Evolutionary conservation across 345 rosid species (phyloP).

Genomic region (Eucalyptus brandiana): DNA sequence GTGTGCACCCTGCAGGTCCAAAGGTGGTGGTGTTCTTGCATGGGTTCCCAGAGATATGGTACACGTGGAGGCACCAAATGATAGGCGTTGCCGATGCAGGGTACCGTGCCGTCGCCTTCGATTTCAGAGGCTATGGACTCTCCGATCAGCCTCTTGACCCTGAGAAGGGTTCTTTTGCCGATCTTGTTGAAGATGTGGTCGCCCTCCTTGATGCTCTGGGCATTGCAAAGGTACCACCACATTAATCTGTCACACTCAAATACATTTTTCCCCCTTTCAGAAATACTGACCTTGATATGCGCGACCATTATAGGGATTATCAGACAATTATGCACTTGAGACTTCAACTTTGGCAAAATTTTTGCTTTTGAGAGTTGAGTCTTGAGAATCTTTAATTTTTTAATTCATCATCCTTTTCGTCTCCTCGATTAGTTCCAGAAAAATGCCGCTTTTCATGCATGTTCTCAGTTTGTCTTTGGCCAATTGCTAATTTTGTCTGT

Average conservation of each 20-base stretch:
- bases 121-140: slow-evolving; percentile 42
- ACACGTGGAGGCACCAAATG: slow-evolving; percentile 41
- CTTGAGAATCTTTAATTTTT: not conserved
- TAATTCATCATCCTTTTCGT: not conserved
- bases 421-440: not conserved
- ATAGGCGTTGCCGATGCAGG: slow-evolving; percentile 14
- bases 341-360: not conserved
- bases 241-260: not conserved
- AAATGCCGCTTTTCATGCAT: not conserved
- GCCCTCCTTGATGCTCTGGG: slow-evolving; percentile 16
- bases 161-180: slow-evolving; percentile 7
- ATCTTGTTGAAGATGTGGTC: slow-evolving; percentile 15
- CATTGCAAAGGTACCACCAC: slow-evolving; percentile 5
- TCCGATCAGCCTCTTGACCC: slow-evolving; percentile 23
- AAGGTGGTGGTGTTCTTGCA: slow-evolving; percentile 25
- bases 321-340: not conserved
- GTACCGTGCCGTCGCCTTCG: slow-evolving; percentile 11
- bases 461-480: not conserved
- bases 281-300: not conserved
- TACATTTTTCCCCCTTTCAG: not conserved
- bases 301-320: not conserved
- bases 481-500: not conserved
- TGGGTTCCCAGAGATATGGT: slow-evolving; percentile 39
- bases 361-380: not conserved
- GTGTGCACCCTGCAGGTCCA: not conserved